phyloP scores from a whole-genome alignment of 177 flowering plant species.

The Vitis hybrid region DNA sequence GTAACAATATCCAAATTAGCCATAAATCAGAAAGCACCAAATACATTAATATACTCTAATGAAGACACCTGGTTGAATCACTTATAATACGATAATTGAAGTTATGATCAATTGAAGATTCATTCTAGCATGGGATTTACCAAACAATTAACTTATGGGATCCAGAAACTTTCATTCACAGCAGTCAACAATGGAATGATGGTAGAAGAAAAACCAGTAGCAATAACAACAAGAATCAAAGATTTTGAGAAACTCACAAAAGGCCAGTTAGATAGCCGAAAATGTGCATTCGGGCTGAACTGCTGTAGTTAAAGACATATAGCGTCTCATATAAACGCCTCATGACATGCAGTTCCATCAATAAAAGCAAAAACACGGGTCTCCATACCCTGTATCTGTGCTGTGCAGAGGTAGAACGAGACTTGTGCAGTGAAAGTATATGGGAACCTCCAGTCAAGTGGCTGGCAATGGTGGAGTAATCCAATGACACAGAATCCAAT shows the following conservation, averaged over 20 bases:
- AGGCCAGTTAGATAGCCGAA: slow-evolving; percentile 79
- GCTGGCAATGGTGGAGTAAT: slow-evolving; percentile 49
- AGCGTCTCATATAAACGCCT: slow-evolving; percentile 80
- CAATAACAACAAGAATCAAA: not conserved
- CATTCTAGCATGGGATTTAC: too few relatives aligned
- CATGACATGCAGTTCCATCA: slow-evolving; percentile 87
- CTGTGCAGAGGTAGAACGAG: slow-evolving; percentile 27
- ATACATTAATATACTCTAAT: too few relatives aligned
- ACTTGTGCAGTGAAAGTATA: slow-evolving; percentile 42
- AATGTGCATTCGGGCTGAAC: slow-evolving; percentile 87
- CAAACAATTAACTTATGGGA: too few relatives aligned
- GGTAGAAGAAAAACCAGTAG: not conserved
- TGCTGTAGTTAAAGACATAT: slow-evolving; percentile 73
- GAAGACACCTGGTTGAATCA: too few relatives aligned
- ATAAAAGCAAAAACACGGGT: slow-evolving; percentile 64
- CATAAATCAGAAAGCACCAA: too few relatives aligned
- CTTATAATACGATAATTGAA: too few relatives aligned
- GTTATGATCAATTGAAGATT: too few relatives aligned
- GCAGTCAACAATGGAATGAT: too few relatives aligned
- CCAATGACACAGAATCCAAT: slow-evolving; percentile 34
- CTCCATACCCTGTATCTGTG: slow-evolving; percentile 52
- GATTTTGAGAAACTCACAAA: slow-evolving; percentile 55
- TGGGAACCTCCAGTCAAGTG: slow-evolving; percentile 71
- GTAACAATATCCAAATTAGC: too few relatives aligned
- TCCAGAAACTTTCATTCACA: too few relatives aligned